Base-by-base conservation (phyloP, 352 stramenopile species). In the Phytopythium delawarense region DNA sequence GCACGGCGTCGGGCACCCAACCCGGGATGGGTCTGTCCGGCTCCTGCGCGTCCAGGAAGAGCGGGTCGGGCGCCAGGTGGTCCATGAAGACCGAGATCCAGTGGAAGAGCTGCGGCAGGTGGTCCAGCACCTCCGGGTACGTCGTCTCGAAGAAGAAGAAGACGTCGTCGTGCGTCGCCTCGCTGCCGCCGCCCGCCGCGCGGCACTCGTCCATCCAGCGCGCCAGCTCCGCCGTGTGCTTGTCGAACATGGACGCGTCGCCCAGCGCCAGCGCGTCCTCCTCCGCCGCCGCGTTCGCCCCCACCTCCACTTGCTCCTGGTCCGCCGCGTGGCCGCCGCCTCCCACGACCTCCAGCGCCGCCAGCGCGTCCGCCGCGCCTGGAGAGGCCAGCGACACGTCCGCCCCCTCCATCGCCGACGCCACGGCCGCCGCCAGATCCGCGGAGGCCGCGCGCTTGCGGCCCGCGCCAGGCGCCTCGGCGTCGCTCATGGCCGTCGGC, bases 121-220 rank as follows among this genome's bases (percentile, higher is more conserved):
- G 70, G 42, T 80, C 71, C 44, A 89, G 65, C n/a, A 84, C 57
- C 55, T 88, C 78, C 4, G 82, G 82, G 54, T 80, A 77, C 16
- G 69, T 75, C 40, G 74, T 78, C 61, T 89, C 75, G 44, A 89
- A 78, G 65, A 85, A 91, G 53, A 80, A 84, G 52, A 91, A 64
- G 32, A 81, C 76, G 59, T 91, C 79, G 40, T 91, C 82, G 1
- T 73, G 70, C 2, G 66, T 71, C 21, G 67, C 72, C 12, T 52
- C 56, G 13, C 68, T 54, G 1, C 66, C 60, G 44, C 65, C 57
- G 40, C 74, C 67, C 15, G 76, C 66, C 34, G 60, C 62, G 23
- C 76, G 73, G 15, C 70, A 71, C 53, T 76, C 66, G 20, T 69
- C 62, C 55, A 90, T 67, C 73, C 73, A 88, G 56, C 79, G 66